Evolutionary conservation across 2,329 filamentous ascomycete genomes (phyloP).

Genomic region (Penicillium hesseltinei): DNA sequence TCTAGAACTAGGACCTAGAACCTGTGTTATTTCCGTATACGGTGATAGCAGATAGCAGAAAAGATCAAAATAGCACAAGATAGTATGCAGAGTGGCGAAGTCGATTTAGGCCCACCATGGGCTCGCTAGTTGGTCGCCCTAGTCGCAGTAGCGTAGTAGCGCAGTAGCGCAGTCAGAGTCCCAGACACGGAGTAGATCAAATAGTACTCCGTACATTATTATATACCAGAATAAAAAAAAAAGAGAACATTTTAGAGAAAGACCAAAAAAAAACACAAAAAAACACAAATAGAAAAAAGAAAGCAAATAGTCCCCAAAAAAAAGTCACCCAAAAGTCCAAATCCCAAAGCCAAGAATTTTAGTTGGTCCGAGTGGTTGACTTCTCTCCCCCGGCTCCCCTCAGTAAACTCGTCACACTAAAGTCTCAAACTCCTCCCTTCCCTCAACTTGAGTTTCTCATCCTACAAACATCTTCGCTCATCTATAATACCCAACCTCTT

Average conservation of each 20-base stretch:
- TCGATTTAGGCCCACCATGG: background rate
- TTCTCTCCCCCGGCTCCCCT: slow-evolving; percentile 13
- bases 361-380: slow-evolving; percentile 4
- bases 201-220: background rate
- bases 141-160: slow-evolving; percentile 18
- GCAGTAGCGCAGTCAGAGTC: slow-evolving; percentile 12
- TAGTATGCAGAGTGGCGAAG: slow-evolving; percentile 1
- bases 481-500: background rate
- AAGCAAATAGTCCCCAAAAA: no score
- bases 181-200: slow-evolving; percentile 4
- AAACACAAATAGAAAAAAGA: background rate
- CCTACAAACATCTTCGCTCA: background rate
- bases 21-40: background rate
- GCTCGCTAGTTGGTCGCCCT: slow-evolving; percentile 14
- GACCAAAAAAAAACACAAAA: background rate
- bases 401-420: slow-evolving; percentile 20
- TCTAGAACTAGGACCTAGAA: background rate
- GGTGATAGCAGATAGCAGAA: no score
- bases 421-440: slow-evolving; percentile 16
- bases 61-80: background rate
- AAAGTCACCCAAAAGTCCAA: background rate
- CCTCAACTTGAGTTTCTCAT: background rate
- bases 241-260: background rate
- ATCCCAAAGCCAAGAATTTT: slow-evolving; percentile 5
- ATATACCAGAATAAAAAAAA: slow-evolving; percentile 5